Evolutionary conservation across 441 rosid genomes (phyloP).

Genomic region (Mallotus repandus): DNA sequence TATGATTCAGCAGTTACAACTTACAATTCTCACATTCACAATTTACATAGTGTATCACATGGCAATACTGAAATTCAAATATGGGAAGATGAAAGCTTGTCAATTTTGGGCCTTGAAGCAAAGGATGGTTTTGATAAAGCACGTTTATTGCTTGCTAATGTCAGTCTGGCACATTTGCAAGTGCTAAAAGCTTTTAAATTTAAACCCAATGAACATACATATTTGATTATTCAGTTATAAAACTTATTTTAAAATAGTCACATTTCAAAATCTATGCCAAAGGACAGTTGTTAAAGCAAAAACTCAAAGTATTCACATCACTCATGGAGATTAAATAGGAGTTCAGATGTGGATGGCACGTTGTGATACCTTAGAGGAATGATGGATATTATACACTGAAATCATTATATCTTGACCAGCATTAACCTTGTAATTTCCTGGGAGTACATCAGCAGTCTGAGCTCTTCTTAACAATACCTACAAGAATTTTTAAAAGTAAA

Average conservation of each 20-base stretch:
- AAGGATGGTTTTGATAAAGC: neutral
- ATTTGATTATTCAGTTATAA: neutral
- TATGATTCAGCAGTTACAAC: no score
- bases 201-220: neutral
- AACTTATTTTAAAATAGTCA: neutral
- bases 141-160: neutral
- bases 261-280: neutral
- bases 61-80: no score
- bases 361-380: conserved; percentile 58
- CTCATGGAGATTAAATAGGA: conserved; percentile 3
- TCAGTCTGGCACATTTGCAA: neutral
- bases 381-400: conserved; percentile 91
- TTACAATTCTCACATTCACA: no score
- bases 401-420: conserved; percentile 95
- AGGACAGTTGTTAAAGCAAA: neutral
- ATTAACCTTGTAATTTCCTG: conserved; percentile 83
- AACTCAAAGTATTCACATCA: neutral
- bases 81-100: neutral
- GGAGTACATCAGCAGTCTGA: conserved; percentile 72
- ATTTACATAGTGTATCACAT: no score
- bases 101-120: neutral
- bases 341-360: conserved; percentile 13
- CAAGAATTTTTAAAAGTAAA: conserved; percentile 15
- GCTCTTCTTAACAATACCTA: conserved; percentile 93
- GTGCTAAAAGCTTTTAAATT: neutral